Evolutionary conservation across 129 eudicot genomes (phyloP).

Genomic region (Erigeron canadensis): DNA sequence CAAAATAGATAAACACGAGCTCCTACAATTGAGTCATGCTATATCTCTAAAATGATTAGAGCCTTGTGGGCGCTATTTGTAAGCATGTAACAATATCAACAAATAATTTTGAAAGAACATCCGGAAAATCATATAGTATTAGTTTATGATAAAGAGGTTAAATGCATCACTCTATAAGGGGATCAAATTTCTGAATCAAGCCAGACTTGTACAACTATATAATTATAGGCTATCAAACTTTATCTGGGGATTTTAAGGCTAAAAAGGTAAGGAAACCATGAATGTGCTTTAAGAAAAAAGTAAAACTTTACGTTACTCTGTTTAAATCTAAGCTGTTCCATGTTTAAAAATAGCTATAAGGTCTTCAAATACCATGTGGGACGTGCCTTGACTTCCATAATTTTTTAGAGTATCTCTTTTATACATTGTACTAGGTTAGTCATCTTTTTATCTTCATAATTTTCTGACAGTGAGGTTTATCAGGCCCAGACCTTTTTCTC

Average conservation of each 20-base stretch:
- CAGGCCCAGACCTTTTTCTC: slow-evolving; percentile 49
- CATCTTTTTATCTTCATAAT: slow-evolving; percentile 15
- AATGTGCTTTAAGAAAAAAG: slow-evolving; percentile 6
- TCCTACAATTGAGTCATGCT: slow-evolving; percentile 1
- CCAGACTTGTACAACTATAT: background rate
- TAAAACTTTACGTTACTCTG: slow-evolving; percentile 7
- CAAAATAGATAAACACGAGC: too few species aligned
- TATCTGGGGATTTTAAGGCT: background rate
- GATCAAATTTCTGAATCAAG: slow-evolving; percentile 4
- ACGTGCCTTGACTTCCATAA: slow-evolving; percentile 13
- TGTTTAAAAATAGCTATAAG: background rate
- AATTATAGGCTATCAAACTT: background rate
- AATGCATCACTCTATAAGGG: slow-evolving; percentile 18
- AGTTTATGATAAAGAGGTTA: slow-evolving; percentile 8
- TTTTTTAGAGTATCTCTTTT: slow-evolving; percentile 15
- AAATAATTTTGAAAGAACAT: background rate
- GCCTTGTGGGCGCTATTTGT: background rate
- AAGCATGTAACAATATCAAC: background rate
- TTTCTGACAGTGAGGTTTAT: slow-evolving; percentile 41
- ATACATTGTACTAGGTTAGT: slow-evolving; percentile 13
- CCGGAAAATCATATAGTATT: background rate
- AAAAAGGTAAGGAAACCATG: background rate
- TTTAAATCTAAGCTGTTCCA: slow-evolving; percentile 4
- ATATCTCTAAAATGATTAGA: slow-evolving; percentile 6
- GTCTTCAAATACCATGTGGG: background rate